phyloP scores from a whole-genome alignment of 2,329 filamentous ascomycete genomes.

The Ascochyta rabiei region DNA sequence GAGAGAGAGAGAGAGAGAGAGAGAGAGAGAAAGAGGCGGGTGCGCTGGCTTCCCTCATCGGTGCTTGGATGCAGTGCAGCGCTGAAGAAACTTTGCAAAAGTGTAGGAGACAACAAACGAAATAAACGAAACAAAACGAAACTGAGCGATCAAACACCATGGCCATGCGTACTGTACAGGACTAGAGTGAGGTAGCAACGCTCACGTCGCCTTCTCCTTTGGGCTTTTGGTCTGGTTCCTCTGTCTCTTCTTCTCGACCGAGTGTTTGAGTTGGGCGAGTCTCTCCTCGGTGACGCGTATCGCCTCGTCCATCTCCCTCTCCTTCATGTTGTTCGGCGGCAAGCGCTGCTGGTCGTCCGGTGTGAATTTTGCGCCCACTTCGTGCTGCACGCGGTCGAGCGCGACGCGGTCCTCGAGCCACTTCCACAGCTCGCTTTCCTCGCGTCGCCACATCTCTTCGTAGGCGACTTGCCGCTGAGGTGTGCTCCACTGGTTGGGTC shows the following conservation, averaged over 20 bases:
- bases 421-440: conserved; percentile 89
- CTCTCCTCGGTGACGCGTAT: conserved; percentile 88
- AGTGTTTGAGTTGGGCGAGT: conserved; percentile 75
- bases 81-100: background rate
- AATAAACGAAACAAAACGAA: background rate
- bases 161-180: conserved; percentile 15
- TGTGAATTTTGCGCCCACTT: conserved; percentile 29
- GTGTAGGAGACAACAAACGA: background rate
- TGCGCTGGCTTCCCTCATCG: background rate
- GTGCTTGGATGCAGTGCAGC: background rate
- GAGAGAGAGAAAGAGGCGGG: too few species aligned
- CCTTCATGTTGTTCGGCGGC: conserved; percentile 63
- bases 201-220: conserved; percentile 21
- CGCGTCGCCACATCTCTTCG: conserved; percentile 87
- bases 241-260: conserved; percentile 55
- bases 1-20: too few species aligned
- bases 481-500: conserved; percentile 43
- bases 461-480: conserved; percentile 80
- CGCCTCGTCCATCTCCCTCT: conserved; percentile 77
- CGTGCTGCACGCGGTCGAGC: conserved; percentile 60
- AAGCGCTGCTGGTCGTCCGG: conserved; percentile 55
- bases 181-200: background rate
- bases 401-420: conserved; percentile 90
- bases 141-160: conserved; percentile 6
- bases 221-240: conserved; percentile 27